phyloP scores from a whole-genome alignment of 2,329 filamentous ascomycete species.

The Aspergillus ochraceoroseus region DNA sequence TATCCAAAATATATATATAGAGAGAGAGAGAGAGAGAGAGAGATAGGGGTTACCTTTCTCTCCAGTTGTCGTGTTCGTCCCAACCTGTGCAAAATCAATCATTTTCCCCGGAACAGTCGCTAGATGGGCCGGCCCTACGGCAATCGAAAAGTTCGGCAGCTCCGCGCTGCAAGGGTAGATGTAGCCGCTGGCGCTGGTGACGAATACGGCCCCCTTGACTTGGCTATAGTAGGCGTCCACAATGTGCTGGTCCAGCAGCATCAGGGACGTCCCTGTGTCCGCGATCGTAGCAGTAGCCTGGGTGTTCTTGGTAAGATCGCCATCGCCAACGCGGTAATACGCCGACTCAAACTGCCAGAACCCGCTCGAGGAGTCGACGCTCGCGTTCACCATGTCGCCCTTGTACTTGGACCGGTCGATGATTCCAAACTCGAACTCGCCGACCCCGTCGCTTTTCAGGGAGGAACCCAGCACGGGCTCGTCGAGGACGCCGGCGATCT shows the following conservation, averaged over 20 bases:
- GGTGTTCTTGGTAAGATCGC: constrained; percentile 34
- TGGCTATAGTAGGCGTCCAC: constrained; percentile 56
- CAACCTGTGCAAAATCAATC: constrained; percentile 53
- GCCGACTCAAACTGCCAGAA: constrained; percentile 65
- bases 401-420: constrained; percentile 61
- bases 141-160: constrained; percentile 54
- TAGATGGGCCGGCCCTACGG: constrained; percentile 48
- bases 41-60: constrained; percentile 32
- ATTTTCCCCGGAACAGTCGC: constrained; percentile 53
- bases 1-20: background rate
- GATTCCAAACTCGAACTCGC: constrained; percentile 68
- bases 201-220: constrained; percentile 50
- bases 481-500: constrained; percentile 56
- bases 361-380: constrained; percentile 57
- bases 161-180: constrained; percentile 54
- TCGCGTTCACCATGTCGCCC: constrained; percentile 58
- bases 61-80: constrained; percentile 42
- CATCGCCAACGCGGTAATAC: constrained; percentile 52
- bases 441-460: constrained; percentile 56
- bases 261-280: constrained; percentile 65
- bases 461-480: constrained; percentile 67
- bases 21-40: background rate
- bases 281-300: constrained; percentile 49
- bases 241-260: constrained; percentile 57
- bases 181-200: constrained; percentile 46